phyloP scores from a whole-genome alignment of 225 moss, liverwort and hornwort species.

The Marchantia polymorpha region DNA sequence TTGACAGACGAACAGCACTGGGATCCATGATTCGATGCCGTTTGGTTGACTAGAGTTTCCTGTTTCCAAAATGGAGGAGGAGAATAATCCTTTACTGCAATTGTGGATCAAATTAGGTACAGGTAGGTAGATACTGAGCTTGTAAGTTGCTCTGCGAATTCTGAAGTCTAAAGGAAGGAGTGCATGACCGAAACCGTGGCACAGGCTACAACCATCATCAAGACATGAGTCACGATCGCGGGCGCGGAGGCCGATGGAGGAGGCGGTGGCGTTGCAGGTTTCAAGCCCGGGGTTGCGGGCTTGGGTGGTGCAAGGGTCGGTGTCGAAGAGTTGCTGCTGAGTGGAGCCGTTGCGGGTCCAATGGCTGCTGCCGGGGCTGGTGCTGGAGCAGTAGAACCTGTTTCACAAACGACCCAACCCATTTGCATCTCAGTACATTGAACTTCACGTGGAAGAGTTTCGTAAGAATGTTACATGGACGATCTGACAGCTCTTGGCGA shows the following conservation, averaged over 20 bases:
- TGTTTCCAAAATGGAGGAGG: background rate
- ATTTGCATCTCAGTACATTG: too few species aligned
- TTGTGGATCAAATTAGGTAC: background rate
- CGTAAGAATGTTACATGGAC: too few species aligned
- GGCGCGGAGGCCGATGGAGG: constrained; percentile 17
- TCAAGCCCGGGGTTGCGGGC: background rate
- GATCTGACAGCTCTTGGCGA: too few species aligned
- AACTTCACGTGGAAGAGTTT: too few species aligned
- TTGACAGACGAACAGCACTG: too few species aligned
- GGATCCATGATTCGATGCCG: too few species aligned
- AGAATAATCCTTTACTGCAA: background rate
- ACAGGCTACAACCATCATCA: constrained; percentile 6
- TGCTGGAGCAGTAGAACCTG: background rate
- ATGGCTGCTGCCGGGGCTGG: background rate
- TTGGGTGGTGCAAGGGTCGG: background rate
- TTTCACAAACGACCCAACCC: too few species aligned
- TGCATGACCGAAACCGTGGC: constrained; percentile 2
- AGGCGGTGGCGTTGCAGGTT: background rate
- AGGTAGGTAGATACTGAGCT: background rate
- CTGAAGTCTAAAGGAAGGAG: background rate
- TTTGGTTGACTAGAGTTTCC: too few species aligned
- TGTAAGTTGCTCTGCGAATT: background rate
- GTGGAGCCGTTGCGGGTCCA: background rate
- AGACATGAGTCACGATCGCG: background rate
- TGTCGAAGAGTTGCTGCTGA: background rate